Base-by-base conservation (phyloP, 257 asterid genomes). In the Jacaranda copaia region DNA sequence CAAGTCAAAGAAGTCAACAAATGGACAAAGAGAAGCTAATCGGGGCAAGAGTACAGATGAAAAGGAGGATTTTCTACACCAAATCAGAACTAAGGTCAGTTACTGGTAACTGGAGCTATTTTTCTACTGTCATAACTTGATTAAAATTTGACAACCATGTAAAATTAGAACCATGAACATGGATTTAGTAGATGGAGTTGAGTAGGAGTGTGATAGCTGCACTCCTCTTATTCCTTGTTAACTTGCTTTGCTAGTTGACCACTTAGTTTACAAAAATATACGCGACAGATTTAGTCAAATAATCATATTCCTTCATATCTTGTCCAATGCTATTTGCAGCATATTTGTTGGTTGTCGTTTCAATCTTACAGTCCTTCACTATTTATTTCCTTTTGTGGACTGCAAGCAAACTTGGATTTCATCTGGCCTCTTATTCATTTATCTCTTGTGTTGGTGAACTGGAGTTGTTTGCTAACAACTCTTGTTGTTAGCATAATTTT, bases 71-170 rank as follows among this genome's bases (percentile, higher is more conserved):
- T 96, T 96, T 73, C 90, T 96, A 80, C 96, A 90, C 71, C 99
- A 96, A 89, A 96, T 96, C 79, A 88, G 98, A 87, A 78, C 90
- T 66, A 96, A 90, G 84, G 99, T 96, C 73, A 91, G 94, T 80
- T 74, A 52, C 74, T 62, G 45, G 55, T 74, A 52, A 49, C 38
- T 75, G 15, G 8, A 11, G 57, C 65, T 67, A 52, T 78, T 42
- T 59, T 76, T 40, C n/a, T 25, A 20, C n/a, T 48, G 32, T 45
- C 76, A 39, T 5, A 67, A 55, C 32, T 56, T 71, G n/a, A n/a
- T 71, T 69, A 25, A 48, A 53, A 74, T 48, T 20, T 48, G 79
- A 42, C 62, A 60, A 35, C 4, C 14, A 46, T 63, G 61, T 57
- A 9, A 62, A 19, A 18, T 45, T 36, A 20, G 72, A 16, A 32